These are phyloP conservation scores for Trametes punicea DNA, from an alignment of 768 basidiomycete genomes.

Conservation along the genomic window DNA sequence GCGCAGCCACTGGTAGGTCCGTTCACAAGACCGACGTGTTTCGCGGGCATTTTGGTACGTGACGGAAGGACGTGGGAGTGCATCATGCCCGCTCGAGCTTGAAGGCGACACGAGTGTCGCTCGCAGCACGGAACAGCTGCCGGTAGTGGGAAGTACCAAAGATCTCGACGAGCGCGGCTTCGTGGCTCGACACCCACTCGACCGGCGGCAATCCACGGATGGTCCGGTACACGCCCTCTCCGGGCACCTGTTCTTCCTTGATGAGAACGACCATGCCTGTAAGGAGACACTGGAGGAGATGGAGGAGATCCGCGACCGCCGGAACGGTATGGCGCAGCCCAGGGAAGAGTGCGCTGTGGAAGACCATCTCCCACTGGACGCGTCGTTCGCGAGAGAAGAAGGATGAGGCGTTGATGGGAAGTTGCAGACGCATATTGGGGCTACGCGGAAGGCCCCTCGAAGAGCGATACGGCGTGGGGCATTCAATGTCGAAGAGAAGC, in stretches of 20 bases:
- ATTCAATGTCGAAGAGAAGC: constrained; percentile 78
- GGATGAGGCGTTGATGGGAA: constrained; percentile 76
- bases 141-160: constrained; percentile 73
- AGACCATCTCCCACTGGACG: constrained; percentile 89
- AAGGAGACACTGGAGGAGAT: constrained; percentile 40
- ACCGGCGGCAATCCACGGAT: constrained; percentile 73
- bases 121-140: constrained; percentile 69
- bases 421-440: constrained; percentile 66
- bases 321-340: constrained; percentile 37
- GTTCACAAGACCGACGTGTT: constrained; percentile 6
- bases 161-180: constrained; percentile 62
- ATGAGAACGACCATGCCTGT: constrained; percentile 48
- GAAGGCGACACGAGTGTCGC: constrained; percentile 67
- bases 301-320: constrained; percentile 36
- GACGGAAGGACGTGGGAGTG: constrained; percentile 12
- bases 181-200: constrained; percentile 74
- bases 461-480: constrained; percentile 75
- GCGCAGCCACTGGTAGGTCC: constrained; percentile 13
- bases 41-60: constrained; percentile 18
- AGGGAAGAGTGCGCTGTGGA: constrained; percentile 46
- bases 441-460: constrained; percentile 72
- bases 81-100: constrained; percentile 56
- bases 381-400: constrained; percentile 84
- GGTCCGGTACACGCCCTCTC: constrained; percentile 65
- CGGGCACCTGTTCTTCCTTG: constrained; percentile 69